These are phyloP conservation scores for Pestalotiopsis sp. DNA, from an alignment of 2,329 filamentous ascomycete genomes.

Conservation along the genomic window DNA sequence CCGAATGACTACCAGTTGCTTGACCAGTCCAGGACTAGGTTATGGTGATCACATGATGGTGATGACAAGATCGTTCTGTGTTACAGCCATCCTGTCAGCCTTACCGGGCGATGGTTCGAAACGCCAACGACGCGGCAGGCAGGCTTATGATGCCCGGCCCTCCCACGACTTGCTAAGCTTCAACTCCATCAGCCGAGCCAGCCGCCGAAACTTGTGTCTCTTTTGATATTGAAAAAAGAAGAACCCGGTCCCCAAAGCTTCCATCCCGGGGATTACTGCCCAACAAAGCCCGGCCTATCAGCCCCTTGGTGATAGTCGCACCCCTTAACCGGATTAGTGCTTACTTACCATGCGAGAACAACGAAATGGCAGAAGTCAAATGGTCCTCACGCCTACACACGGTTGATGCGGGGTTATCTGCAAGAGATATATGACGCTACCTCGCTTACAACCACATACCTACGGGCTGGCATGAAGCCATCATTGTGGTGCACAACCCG, in stretches of 20 bases:
- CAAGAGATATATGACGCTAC: neutral
- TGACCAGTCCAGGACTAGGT: neutral
- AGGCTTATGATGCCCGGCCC: neutral
- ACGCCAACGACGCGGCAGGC: neutral
- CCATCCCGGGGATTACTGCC: neutral
- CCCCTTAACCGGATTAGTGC: slow-evolving; percentile 22
- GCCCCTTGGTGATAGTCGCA: neutral
- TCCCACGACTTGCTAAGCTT: neutral
- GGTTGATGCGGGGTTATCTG: neutral
- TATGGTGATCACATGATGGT: neutral
- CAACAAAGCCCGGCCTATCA: neutral
- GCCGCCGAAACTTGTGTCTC: neutral
- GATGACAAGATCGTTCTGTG: neutral
- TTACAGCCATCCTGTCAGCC: slow-evolving; percentile 4
- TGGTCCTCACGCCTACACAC: neutral
- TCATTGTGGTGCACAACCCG: neutral
- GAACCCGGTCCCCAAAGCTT: neutral
- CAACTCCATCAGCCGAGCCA: neutral
- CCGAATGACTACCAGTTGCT: neutral
- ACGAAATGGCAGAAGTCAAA: slow-evolving; percentile 1
- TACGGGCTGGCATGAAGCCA: neutral
- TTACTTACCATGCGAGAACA: slow-evolving; percentile 16
- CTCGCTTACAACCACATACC: neutral
- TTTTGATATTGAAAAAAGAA: neutral
- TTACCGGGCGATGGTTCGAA: slow-evolving; percentile 8